These are phyloP conservation scores for Hippophae tibetana DNA, from an alignment of 306 rosid species.

Conservation along the genomic window DNA sequence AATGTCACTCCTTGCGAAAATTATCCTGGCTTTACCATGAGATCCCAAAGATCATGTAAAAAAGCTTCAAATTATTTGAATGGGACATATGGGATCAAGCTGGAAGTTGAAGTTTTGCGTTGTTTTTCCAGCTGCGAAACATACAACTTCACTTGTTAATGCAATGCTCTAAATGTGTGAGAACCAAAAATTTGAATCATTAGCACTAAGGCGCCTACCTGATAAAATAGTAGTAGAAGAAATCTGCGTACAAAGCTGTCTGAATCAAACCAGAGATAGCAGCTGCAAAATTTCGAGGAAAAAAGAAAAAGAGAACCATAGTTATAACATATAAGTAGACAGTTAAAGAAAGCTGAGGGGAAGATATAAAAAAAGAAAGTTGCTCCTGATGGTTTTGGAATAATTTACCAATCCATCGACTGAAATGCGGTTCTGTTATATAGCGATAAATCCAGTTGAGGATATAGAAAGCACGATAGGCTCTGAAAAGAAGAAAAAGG, in stretches of 20 bases:
- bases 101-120: conserved; percentile 76
- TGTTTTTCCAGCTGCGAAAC: conserved; percentile 88
- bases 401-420: conserved; percentile 71
- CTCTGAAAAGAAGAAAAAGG: conserved; percentile 47
- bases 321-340: conserved; percentile 3
- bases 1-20: conserved; percentile 1
- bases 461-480: conserved; percentile 87
- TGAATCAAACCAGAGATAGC: conserved; percentile 76
- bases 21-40: conserved; percentile 11
- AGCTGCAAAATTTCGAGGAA: conserved; percentile 36
- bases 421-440: conserved; percentile 57
- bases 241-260: conserved; percentile 90
- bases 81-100: conserved; percentile 40
- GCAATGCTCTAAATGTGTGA: neutral
- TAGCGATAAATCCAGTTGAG: conserved; percentile 98
- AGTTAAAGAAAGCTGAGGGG: neutral
- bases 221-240: conserved; percentile 86
- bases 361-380: neutral
- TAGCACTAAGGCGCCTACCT: conserved; percentile 39
- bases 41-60: conserved; percentile 11
- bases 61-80: conserved; percentile 20
- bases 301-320: neutral
- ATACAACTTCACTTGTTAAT: conserved; percentile 3
- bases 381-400: neutral
- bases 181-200: neutral